Evolutionary conservation across 1,284 basidiomycete species (phyloP).

Genomic region (Cutaneotrichosporon daszewskae): DNA sequence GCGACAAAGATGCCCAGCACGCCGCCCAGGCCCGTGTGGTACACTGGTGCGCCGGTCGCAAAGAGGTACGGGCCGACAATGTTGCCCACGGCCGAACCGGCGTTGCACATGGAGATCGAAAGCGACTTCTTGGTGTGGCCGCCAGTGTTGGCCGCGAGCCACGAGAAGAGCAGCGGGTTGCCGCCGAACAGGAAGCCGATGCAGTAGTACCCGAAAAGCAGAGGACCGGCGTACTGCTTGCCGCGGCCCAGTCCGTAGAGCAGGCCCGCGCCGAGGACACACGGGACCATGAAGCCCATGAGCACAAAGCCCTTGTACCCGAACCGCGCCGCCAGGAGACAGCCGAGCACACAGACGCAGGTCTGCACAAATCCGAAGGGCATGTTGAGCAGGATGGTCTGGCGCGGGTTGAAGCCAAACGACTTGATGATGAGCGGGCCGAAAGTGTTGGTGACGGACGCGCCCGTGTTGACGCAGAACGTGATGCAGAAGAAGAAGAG

Average conservation of each 20-base stretch:
- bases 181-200: constrained; percentile 35
- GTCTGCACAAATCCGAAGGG: constrained; percentile 36
- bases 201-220: constrained; percentile 19
- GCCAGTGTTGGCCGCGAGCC: constrained; percentile 28
- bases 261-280: constrained; percentile 30
- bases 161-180: constrained; percentile 29
- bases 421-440: constrained; percentile 43
- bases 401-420: constrained; percentile 32
- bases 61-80: constrained; percentile 33
- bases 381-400: constrained; percentile 39
- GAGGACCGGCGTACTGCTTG: constrained; percentile 9
- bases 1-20: constrained; percentile 32
- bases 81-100: constrained; percentile 24
- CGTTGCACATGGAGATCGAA: constrained; percentile 26
- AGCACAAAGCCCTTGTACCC: constrained; percentile 28
- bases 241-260: constrained; percentile 29
- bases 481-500: constrained; percentile 29
- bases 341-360: constrained; percentile 13
- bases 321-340: constrained; percentile 21
- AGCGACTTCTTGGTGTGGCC: constrained; percentile 41
- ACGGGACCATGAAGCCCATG: constrained; percentile 28
- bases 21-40: constrained; percentile 28
- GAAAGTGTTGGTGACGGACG: constrained; percentile 27
- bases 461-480: constrained; percentile 29
- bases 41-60: constrained; percentile 22